Conservation (phyloP, 176 grass and related monocot species). For the Guadua angustifolia region DNA sequence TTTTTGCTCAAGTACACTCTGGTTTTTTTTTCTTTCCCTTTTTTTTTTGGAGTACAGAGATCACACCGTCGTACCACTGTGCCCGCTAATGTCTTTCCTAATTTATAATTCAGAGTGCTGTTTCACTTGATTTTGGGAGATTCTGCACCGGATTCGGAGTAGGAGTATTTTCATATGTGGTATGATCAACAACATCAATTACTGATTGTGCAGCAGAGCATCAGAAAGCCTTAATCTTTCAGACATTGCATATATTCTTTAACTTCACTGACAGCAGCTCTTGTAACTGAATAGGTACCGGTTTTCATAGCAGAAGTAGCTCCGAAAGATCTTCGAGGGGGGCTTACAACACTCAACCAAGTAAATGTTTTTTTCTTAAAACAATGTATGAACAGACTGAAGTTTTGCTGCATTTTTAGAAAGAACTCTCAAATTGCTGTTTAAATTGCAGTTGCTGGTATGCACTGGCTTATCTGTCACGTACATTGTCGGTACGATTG, state of each 20-base stretch:
- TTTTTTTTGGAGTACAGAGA: too few species aligned
- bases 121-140: conserved; percentile 54
- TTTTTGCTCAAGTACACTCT: conserved; percentile 45
- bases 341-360: conserved; percentile 67
- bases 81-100: background rate
- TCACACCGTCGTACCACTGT: background rate
- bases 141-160: conserved; percentile 57
- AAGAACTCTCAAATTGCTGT: conserved; percentile 2
- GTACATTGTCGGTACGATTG: conserved; percentile 51
- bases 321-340: conserved; percentile 60
- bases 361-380: conserved; percentile 27
- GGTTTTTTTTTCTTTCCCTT: background rate
- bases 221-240: background rate
- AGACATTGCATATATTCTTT: background rate
- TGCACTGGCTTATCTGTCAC: conserved; percentile 46
- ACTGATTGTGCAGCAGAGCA: background rate
- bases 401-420: background rate
- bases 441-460: conserved; percentile 49
- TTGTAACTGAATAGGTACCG: conserved; percentile 51
- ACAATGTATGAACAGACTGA: conserved; percentile 13
- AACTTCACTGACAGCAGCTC: background rate
- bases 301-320: conserved; percentile 80
- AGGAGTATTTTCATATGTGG: conserved; percentile 66
- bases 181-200: conserved; percentile 28
- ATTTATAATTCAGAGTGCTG: conserved; percentile 39